These are phyloP conservation scores for Leucoagaricus sp. DNA, from an alignment of 1,284 basidiomycete species.

Conservation along the genomic window DNA sequence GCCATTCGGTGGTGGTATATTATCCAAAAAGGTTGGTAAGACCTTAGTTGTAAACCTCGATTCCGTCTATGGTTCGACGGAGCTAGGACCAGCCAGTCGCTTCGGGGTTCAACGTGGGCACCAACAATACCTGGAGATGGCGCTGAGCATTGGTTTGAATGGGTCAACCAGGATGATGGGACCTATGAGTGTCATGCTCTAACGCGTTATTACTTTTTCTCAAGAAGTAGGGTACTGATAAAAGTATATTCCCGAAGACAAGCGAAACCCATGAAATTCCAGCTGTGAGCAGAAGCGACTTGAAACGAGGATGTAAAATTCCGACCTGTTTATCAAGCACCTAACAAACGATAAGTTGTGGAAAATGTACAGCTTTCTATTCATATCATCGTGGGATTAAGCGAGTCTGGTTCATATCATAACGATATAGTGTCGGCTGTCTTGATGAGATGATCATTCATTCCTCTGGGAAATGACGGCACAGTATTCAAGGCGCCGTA, in stretches of 20 bases:
- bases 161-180: conserved; percentile 40
- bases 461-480: conserved; percentile 36
- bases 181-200: conserved; percentile 40
- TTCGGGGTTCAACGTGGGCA: conserved; percentile 7
- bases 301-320: conserved; percentile 33
- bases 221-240: background rate
- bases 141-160: conserved; percentile 29
- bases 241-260: conserved; percentile 19
- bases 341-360: conserved; percentile 34
- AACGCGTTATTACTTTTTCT: conserved; percentile 25
- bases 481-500: background rate
- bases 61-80: conserved; percentile 19
- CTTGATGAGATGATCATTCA: conserved; percentile 43
- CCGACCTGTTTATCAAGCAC: conserved; percentile 35
- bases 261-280: conserved; percentile 26
- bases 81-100: conserved; percentile 15
- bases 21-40: conserved; percentile 17
- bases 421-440: conserved; percentile 28
- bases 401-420: background rate
- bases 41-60: conserved; percentile 19
- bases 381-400: background rate
- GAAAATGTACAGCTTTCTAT: conserved; percentile 34
- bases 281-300: conserved; percentile 27
- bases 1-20: conserved; percentile 19
- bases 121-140: conserved; percentile 31